Conservation (phyloP, 495 filamentous ascomycete genomes). For the Stereocaulon alpinum region DNA sequence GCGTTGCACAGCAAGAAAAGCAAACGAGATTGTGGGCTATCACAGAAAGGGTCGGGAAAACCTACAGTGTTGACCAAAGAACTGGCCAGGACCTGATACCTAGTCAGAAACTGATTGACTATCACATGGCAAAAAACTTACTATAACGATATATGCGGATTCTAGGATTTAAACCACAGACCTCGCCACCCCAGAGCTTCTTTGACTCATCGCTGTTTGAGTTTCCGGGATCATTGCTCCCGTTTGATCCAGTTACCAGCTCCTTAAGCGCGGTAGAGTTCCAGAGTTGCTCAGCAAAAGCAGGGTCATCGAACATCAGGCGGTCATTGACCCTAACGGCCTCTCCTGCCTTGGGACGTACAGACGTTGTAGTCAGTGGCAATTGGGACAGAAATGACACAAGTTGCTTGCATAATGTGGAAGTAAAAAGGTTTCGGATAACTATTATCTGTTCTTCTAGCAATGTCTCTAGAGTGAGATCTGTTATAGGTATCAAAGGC, state of each 20-base stretch:
- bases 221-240: constrained; percentile 21
- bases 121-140: constrained; percentile 12
- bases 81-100: constrained; percentile 50
- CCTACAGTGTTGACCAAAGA: constrained; percentile 81
- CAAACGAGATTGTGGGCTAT: background rate
- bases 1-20: too few species aligned
- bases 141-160: constrained; percentile 88
- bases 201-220: constrained; percentile 25
- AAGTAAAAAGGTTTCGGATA: constrained; percentile 66
- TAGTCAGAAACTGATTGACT: background rate
- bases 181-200: constrained; percentile 66
- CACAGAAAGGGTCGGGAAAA: constrained; percentile 14
- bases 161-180: constrained; percentile 79
- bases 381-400: constrained; percentile 65
- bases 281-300: constrained; percentile 70
- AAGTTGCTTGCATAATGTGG: constrained; percentile 72
- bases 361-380: constrained; percentile 70
- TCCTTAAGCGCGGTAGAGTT: constrained; percentile 48
- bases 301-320: constrained; percentile 68
- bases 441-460: constrained; percentile 62
- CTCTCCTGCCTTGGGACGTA: constrained; percentile 72
- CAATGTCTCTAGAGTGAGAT: constrained; percentile 49
- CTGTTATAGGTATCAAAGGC: constrained; percentile 56
- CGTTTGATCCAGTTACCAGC: constrained; percentile 25
- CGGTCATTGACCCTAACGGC: constrained; percentile 86